Conservation (phyloP, 371 early-diverging fungal species). For the Actinomortierella wolfii region DNA sequence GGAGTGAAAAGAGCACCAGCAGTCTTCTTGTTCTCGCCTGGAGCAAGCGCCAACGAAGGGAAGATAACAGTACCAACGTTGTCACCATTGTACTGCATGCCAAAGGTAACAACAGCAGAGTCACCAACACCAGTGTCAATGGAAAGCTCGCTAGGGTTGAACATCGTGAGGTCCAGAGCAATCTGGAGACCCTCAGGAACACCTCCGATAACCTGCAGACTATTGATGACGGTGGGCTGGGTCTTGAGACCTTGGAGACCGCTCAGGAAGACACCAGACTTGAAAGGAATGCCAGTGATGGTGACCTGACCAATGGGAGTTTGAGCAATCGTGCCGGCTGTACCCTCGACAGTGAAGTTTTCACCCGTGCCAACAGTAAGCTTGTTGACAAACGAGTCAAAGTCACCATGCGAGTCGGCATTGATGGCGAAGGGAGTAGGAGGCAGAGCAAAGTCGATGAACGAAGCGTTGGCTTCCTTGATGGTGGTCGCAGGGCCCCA, state of each 20-base stretch:
- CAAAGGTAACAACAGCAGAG: slow-evolving; percentile 49
- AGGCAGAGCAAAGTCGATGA: slow-evolving; percentile 49
- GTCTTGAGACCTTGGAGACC: slow-evolving; percentile 65
- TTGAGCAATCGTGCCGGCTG: slow-evolving; percentile 52
- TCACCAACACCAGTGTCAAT: slow-evolving; percentile 55
- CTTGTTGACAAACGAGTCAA: slow-evolving; percentile 54
- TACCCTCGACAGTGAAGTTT: slow-evolving; percentile 54
- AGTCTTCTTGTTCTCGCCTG: slow-evolving; percentile 50
- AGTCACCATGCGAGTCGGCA: slow-evolving; percentile 48
- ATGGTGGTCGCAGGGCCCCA: slow-evolving; percentile 53
- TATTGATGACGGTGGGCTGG: slow-evolving; percentile 54
- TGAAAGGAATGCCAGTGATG: slow-evolving; percentile 58
- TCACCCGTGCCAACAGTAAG: slow-evolving; percentile 51
- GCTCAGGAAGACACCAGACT: slow-evolving; percentile 52
- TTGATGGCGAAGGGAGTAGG: slow-evolving; percentile 51
- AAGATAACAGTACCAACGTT: slow-evolving; percentile 58
- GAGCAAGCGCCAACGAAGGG: slow-evolving; percentile 47
- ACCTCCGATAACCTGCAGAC: slow-evolving; percentile 64
- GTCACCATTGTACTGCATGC: slow-evolving; percentile 49
- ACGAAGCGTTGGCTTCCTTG: slow-evolving; percentile 51
- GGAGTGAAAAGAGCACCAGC: slow-evolving; percentile 57
- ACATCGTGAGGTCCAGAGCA: slow-evolving; percentile 56
- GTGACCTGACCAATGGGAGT: slow-evolving; percentile 63
- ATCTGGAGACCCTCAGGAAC: slow-evolving; percentile 50
- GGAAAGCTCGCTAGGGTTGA: slow-evolving; percentile 59